A percentile compares a stretch with the other conserved stretches of the same genome.
Evolutionary conservation across 2,329 filamentous ascomycete genomes (phyloP).

Genomic region (Orbilia ellipsospora): DNA sequence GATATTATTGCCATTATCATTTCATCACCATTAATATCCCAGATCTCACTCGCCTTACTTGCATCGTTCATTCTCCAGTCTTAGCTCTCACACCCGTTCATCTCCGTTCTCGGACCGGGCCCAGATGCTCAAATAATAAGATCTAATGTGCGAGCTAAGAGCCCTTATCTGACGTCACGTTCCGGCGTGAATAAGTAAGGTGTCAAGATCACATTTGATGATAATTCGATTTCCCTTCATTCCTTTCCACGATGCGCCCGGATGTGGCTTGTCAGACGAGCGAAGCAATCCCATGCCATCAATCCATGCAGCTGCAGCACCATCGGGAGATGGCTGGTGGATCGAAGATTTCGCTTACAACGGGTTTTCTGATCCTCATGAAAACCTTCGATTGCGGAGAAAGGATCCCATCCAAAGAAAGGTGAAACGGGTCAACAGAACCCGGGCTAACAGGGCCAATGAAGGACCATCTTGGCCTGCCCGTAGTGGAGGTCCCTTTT

Average conservation of each 20-base stretch:
- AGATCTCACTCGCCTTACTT: not conserved
- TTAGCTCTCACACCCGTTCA: not conserved
- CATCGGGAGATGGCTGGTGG: slow-evolving; percentile 42
- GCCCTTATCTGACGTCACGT: slow-evolving; percentile 38
- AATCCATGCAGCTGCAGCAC: slow-evolving; percentile 18
- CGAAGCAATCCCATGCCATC: slow-evolving; percentile 2
- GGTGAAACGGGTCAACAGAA: slow-evolving; percentile 29
- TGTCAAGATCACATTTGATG: not conserved
- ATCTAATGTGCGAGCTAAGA: not conserved
- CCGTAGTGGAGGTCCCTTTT: not conserved
- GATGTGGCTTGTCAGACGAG: slow-evolving; percentile 49
- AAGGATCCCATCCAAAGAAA: slow-evolving; percentile 13
- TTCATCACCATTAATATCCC: no score
- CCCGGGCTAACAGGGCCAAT: not conserved
- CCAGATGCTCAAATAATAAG: not conserved
- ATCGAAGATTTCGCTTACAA: slow-evolving; percentile 48
- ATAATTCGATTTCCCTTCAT: slow-evolving; percentile 21
- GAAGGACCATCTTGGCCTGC: not conserved
- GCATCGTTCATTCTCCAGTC: not conserved
- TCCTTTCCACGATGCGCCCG: slow-evolving; percentile 30
- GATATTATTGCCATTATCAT: no score
- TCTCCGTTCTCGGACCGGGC: slow-evolving; percentile 6
- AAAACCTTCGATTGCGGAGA: slow-evolving; percentile 46
- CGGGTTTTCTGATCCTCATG: slow-evolving; percentile 42
- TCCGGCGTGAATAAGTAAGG: slow-evolving; percentile 6